phyloP scores from a whole-genome alignment of 495 filamentous ascomycete genomes.

The Talaromyces proteolyticus region DNA sequence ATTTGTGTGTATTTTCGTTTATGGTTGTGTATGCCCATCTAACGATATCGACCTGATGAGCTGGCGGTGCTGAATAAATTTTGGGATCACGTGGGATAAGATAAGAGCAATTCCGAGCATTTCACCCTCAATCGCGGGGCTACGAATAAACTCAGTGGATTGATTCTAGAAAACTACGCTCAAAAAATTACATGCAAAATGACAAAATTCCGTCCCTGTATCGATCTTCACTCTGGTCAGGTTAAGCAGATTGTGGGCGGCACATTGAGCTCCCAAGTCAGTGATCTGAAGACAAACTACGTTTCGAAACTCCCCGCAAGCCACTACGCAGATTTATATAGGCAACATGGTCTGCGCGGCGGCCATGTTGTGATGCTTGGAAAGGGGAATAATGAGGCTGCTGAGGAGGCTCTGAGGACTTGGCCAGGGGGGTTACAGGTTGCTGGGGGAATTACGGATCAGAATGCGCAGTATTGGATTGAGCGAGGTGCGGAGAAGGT shows the following conservation, averaged over 20 bases:
- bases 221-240: slow-evolving; percentile 90
- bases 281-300: slow-evolving; percentile 80
- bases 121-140: too few relatives aligned
- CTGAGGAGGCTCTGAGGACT: slow-evolving; percentile 61
- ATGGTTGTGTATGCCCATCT: neutral
- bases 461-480: slow-evolving; percentile 83
- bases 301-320: slow-evolving; percentile 75
- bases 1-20: slow-evolving; percentile 11
- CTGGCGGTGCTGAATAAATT: too few relatives aligned
- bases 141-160: too few relatives aligned
- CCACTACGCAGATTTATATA: slow-evolving; percentile 77
- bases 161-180: neutral
- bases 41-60: too few relatives aligned
- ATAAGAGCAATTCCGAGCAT: slow-evolving; percentile 13
- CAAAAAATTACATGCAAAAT: slow-evolving; percentile 39
- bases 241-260: slow-evolving; percentile 99
- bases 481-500: slow-evolving; percentile 83
- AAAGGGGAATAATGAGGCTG: slow-evolving; percentile 75
- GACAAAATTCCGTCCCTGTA: slow-evolving; percentile 94
- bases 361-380: slow-evolving; percentile 97
- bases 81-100: slow-evolving; percentile 39
- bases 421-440: slow-evolving; percentile 81
- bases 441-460: slow-evolving; percentile 82
- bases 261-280: slow-evolving; percentile 63
- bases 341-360: slow-evolving; percentile 61